A percentile compares a stretch with the other conserved stretches of the same genome.
Conservation (phyloP, 768 basidiomycete genomes). For the Macrolepiota albuminosa region DNA sequence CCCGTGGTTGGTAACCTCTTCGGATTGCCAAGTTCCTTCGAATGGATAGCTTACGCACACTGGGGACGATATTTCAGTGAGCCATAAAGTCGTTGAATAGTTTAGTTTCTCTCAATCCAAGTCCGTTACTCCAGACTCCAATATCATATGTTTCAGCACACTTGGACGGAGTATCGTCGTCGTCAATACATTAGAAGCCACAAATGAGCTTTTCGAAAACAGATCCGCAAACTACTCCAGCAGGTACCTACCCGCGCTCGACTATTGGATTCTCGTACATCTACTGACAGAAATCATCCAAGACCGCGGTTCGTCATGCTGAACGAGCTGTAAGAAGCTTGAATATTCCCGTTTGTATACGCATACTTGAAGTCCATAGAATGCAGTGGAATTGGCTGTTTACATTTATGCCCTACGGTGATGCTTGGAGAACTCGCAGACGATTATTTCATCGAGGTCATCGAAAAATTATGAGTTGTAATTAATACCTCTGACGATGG, state of each 20-base stretch:
- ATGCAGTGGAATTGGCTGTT: slow-evolving; percentile 19
- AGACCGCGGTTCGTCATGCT: slow-evolving; percentile 25
- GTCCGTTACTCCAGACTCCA: slow-evolving; percentile 11
- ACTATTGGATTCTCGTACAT: neutral
- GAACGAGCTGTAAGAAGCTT: slow-evolving; percentile 12
- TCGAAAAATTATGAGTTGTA: neutral
- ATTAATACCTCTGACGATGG: neutral
- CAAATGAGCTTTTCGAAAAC: slow-evolving; percentile 20
- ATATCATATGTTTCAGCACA: slow-evolving; percentile 20
- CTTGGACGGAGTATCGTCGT: slow-evolving; percentile 18
- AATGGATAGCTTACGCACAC: slow-evolving; percentile 32
- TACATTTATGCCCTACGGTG: slow-evolving; percentile 14
- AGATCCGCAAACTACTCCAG: slow-evolving; percentile 18
- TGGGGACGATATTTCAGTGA: slow-evolving; percentile 36
- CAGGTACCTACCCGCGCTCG: slow-evolving; percentile 9
- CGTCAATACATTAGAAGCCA: slow-evolving; percentile 18
- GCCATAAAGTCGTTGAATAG: neutral
- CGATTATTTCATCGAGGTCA: slow-evolving; percentile 2
- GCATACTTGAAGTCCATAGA: neutral
- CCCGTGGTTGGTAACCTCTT: slow-evolving; percentile 36
- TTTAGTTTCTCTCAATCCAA: neutral
- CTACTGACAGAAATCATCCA: slow-evolving; percentile 1
- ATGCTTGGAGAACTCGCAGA: slow-evolving; percentile 1
- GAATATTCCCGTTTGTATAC: neutral
- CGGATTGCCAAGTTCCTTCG: slow-evolving; percentile 31